Percentiles rank a stretch among this genome's conserved stretches.
These are phyloP conservation scores for Suillus bovinus DNA, from an alignment of 768 basidiomycete species.

Conservation along the genomic window DNA sequence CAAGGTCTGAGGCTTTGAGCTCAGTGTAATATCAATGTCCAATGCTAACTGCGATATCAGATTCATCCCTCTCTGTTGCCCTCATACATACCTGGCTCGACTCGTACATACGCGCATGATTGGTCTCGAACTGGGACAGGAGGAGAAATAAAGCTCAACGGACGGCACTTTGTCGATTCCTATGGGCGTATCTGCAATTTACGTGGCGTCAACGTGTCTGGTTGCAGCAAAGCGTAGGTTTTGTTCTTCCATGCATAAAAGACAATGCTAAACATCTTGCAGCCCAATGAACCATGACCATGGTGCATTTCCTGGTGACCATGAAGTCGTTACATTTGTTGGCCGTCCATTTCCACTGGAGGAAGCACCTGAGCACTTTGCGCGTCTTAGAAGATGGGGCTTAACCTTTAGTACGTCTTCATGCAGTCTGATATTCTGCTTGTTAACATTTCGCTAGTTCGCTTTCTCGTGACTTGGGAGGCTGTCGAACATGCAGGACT, in stretches of 20 bases:
- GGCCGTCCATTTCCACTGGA: conserved; percentile 89
- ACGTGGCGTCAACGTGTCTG: conserved; percentile 85
- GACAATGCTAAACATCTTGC: background rate
- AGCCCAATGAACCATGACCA: conserved; percentile 74
- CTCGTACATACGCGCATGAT: conserved; percentile 64
- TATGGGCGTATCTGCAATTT: conserved; percentile 79
- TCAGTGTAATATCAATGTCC: background rate
- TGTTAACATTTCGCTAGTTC: conserved; percentile 47
- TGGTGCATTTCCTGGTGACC: conserved; percentile 64
- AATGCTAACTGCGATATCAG: conserved; percentile 9
- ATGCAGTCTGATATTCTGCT: background rate
- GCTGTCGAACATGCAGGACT: conserved; percentile 92
- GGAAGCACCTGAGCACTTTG: conserved; percentile 84
- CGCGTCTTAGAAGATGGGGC: conserved; percentile 83
- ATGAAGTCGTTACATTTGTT: conserved; percentile 76
- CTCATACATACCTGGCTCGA: conserved; percentile 48
- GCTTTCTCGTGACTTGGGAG: conserved; percentile 97
- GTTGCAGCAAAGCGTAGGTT: conserved; percentile 77
- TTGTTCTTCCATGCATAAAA: background rate
- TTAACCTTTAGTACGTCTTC: conserved; percentile 71
- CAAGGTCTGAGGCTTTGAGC: background rate
- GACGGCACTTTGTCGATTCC: conserved; percentile 80
- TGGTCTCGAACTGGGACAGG: conserved; percentile 64
- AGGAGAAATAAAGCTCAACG: conserved; percentile 56
- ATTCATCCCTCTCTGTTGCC: conserved; percentile 49